Percentiles rank a stretch among this genome's conserved stretches.
These are phyloP conservation scores for Fremontodendron californicum DNA, from an alignment of 345 rosid species.

Conservation along the genomic window DNA sequence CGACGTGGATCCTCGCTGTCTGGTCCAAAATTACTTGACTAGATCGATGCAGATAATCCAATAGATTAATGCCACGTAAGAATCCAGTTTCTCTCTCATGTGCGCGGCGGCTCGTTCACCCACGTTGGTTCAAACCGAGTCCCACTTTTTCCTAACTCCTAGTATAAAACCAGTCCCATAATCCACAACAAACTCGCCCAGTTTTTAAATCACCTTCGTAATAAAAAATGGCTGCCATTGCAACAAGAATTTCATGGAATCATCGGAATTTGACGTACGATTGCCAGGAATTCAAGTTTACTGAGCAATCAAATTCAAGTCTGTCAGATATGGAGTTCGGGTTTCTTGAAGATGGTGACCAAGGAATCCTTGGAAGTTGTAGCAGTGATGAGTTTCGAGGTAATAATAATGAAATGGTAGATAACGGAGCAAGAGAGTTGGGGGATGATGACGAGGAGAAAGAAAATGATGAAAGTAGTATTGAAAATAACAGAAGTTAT, in stretches of 20 bases:
- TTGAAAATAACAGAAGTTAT: conserved; percentile 36
- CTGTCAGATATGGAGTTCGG: conserved; percentile 42
- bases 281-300: conserved; percentile 20
- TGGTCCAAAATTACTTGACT: not conserved
- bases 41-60: conserved; percentile 3
- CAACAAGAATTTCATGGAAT: conserved; percentile 15
- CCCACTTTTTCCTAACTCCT: conserved; percentile 3
- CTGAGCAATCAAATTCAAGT: conserved; percentile 14
- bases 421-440: not conserved
- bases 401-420: too few relatives aligned
- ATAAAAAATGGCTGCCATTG: conserved; percentile 2
- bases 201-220: not conserved
- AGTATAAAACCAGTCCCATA: conserved; percentile 15
- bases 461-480: conserved; percentile 6
- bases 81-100: not conserved
- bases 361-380: conserved; percentile 8
- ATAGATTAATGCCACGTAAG: conserved; percentile 16
- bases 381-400: not conserved
- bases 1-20: conserved; percentile 48
- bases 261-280: conserved; percentile 11
- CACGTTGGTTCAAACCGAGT: conserved; percentile 27
- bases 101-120: conserved; percentile 39
- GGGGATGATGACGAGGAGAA: conserved; percentile 9
- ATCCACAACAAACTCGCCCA: not conserved
- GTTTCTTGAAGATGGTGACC: conserved; percentile 33